Percentiles rank a stretch among this genome's conserved stretches.
phyloP scores from a whole-genome alignment of 192 early-diverging fungal species.

The Globomyces pollinis-pini region DNA sequence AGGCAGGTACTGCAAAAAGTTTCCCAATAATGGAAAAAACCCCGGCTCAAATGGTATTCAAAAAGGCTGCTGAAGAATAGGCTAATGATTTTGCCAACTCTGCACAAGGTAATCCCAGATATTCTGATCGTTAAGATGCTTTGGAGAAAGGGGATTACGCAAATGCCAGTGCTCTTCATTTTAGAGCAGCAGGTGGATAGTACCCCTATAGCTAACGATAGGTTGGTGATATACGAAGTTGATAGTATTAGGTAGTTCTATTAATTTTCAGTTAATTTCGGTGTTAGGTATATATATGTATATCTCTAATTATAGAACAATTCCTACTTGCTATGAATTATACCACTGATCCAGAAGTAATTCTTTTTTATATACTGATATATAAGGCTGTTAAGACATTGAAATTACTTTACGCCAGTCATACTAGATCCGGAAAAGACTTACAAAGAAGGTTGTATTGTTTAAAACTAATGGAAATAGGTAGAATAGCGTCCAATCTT shows the following conservation, averaged over 20 bases:
- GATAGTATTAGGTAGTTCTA: no score
- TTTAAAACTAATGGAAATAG: no score
- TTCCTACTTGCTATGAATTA: conserved; percentile 49
- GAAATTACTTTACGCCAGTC: conserved; percentile 56
- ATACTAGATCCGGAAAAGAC: conserved; percentile 60
- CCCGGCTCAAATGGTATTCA: neutral
- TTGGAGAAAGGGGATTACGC: conserved; percentile 7
- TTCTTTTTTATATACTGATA: conserved; percentile 5
- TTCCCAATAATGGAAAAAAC: neutral
- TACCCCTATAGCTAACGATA: conserved; percentile 1
- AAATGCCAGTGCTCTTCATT: conserved; percentile 5
- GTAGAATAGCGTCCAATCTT: no score
- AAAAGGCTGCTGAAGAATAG: neutral
- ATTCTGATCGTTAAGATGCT: no score
- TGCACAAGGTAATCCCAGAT: neutral
- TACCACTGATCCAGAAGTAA: conserved; percentile 51
- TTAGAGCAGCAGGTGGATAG: conserved; percentile 46
- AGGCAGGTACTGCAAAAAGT: neutral
- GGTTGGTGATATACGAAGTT: neutral
- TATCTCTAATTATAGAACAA: conserved; percentile 25
- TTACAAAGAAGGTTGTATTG: conserved; percentile 39
- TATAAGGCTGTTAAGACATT: conserved; percentile 61
- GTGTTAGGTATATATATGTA: no score
- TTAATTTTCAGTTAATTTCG: no score
- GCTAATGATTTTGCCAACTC: neutral